phyloP scores from a whole-genome alignment of 805 yeast genomes.

The Yamadazyma kitorensis region DNA sequence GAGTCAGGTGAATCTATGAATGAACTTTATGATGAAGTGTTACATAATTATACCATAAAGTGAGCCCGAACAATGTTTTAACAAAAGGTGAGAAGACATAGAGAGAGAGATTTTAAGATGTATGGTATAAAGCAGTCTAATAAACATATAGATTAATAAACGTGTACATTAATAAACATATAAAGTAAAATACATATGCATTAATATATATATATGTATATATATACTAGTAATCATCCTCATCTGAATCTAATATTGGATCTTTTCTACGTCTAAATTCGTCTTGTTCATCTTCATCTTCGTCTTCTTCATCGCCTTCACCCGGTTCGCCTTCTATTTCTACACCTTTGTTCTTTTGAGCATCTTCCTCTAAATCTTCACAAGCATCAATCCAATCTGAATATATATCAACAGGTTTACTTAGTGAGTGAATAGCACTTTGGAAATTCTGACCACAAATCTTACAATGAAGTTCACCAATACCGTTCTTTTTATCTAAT shows the following conservation, averaged over 20 bases:
- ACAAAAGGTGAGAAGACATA: background rate
- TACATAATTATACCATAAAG: constrained; percentile 11
- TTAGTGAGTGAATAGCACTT: constrained; percentile 74
- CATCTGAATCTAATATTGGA: constrained; percentile 24
- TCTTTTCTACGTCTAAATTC: constrained; percentile 10
- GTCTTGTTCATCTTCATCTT: constrained; percentile 29
- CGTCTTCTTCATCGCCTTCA: constrained; percentile 22
- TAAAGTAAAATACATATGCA: no score
- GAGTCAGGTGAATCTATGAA: constrained; percentile 11
- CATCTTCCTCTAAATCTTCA: constrained; percentile 71
- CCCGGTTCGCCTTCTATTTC: constrained; percentile 8
- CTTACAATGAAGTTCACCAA: constrained; percentile 85
- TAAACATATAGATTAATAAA: no score
- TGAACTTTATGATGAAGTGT: constrained; percentile 22
- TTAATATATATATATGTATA: no score
- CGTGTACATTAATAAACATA: no score
- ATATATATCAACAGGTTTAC: constrained; percentile 92
- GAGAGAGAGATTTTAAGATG: no score
- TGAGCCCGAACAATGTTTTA: no score
- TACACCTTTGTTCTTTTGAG: constrained; percentile 17
- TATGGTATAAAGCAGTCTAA: no score
- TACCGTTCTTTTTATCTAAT: constrained; percentile 78
- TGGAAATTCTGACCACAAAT: constrained; percentile 94
- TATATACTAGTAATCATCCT: constrained; percentile 16
- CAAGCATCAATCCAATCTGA: constrained; percentile 98